Conservation (phyloP, 768 basidiomycete genomes). For the Lentinula sp. region DNA sequence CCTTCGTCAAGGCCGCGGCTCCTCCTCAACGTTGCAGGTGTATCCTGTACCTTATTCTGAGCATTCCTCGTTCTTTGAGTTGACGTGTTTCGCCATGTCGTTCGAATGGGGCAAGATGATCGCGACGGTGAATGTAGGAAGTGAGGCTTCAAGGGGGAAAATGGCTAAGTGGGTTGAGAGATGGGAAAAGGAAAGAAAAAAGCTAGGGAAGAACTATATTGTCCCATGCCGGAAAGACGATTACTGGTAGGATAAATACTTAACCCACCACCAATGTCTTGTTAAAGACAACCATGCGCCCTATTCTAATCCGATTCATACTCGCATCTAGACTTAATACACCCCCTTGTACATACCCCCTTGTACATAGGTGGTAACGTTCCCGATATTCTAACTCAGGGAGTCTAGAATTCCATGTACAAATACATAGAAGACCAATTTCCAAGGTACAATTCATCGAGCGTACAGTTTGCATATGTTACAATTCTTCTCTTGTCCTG, state of each 20-base stretch:
- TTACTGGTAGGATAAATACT: conserved; percentile 32
- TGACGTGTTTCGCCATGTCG: conserved; percentile 92
- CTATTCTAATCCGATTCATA: no score
- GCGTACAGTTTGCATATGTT: neutral
- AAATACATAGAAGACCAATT: neutral
- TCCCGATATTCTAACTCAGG: no score
- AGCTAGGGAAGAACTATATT: conserved; percentile 29
- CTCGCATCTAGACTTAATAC: no score
- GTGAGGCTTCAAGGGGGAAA: conserved; percentile 64
- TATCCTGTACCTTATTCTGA: conserved; percentile 92
- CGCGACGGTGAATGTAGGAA: conserved; percentile 90
- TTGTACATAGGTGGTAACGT: no score
- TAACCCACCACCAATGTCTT: no score
- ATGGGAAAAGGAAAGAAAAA: conserved; percentile 82
- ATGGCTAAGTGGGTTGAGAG: conserved; percentile 86
- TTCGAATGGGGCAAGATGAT: conserved; percentile 86
- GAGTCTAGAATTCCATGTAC: neutral
- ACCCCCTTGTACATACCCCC: no score
- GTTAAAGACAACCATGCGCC: no score
- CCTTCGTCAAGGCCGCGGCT: conserved; percentile 65
- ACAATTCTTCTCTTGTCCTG: neutral
- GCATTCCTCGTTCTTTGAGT: conserved; percentile 92
- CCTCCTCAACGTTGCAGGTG: conserved; percentile 62
- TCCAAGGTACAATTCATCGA: no score
- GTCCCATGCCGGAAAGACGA: conserved; percentile 38